These are phyloP conservation scores for Helotiales sp. DNA, from an alignment of 2,329 filamentous ascomycete species.

Conservation along the genomic window DNA sequence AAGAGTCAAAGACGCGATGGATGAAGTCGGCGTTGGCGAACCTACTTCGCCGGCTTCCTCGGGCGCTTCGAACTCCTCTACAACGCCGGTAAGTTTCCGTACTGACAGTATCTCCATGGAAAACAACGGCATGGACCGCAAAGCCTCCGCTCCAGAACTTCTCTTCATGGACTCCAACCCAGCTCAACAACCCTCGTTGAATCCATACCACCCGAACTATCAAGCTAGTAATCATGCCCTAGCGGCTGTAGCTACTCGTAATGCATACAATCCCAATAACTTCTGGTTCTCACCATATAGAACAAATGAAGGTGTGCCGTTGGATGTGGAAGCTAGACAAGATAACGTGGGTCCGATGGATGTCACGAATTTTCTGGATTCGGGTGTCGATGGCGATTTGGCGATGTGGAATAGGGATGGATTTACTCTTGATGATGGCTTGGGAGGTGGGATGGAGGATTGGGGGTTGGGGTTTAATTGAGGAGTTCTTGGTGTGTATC, in stretches of 20 bases:
- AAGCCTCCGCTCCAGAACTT: not conserved
- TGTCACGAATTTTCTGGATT: not conserved
- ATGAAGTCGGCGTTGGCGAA: slow-evolving; percentile 3
- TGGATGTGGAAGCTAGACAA: not conserved
- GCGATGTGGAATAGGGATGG: slow-evolving; percentile 6
- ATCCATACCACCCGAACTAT: not conserved
- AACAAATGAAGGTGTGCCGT: slow-evolving; percentile 13
- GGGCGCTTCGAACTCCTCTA: not conserved
- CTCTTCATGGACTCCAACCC: not conserved
- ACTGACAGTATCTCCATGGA: not conserved
- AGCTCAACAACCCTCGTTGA: not conserved
- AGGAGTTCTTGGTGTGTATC: no score
- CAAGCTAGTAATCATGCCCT: no score
- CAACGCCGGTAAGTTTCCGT: not conserved
- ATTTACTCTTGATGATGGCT: not conserved
- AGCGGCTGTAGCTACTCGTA: no score
- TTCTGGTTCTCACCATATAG: slow-evolving; percentile 23
- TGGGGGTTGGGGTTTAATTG: no score
- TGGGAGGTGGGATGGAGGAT: not conserved
- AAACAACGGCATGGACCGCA: not conserved
- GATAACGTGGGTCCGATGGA: not conserved
- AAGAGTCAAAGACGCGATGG: not conserved
- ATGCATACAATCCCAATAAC: no score
- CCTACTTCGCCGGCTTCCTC: not conserved
- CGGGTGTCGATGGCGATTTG: slow-evolving; percentile 3